These are phyloP conservation scores for Barbarea vulgaris DNA, from an alignment of 345 rosid genomes.

Conservation along the genomic window DNA sequence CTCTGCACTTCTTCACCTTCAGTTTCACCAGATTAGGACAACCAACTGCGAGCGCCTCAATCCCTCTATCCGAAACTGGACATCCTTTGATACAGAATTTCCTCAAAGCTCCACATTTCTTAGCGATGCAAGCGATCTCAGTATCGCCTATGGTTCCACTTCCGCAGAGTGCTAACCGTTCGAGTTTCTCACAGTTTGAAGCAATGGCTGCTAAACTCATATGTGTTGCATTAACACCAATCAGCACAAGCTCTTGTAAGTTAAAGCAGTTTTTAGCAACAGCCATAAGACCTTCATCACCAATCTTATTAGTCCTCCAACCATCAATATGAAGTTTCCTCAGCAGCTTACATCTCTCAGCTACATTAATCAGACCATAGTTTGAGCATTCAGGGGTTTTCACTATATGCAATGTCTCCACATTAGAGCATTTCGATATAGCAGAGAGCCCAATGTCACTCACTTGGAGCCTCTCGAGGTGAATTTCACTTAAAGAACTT, in stretches of 20 bases:
- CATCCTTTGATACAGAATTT: conserved; percentile 93
- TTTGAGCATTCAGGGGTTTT: conserved; percentile 80
- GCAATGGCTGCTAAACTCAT: conserved; percentile 61
- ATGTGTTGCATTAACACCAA: conserved; percentile 80
- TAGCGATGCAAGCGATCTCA: conserved; percentile 74
- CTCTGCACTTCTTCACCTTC: conserved; percentile 86
- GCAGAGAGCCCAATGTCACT: conserved; percentile 72
- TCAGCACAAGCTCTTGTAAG: conserved; percentile 82
- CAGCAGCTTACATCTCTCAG: conserved; percentile 64
- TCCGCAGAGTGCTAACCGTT: conserved; percentile 80
- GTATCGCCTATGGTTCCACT: conserved; percentile 75
- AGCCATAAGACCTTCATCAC: conserved; percentile 79
- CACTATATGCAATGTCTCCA: conserved; percentile 74
- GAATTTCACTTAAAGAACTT: conserved; percentile 56
- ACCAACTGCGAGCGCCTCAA: conserved; percentile 72
- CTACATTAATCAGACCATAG: conserved; percentile 62
- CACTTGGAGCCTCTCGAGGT: conserved; percentile 83
- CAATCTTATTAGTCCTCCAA: conserved; percentile 80
- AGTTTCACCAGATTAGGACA: conserved; percentile 82
- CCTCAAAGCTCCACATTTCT: conserved; percentile 68
- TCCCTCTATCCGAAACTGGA: conserved; percentile 67
- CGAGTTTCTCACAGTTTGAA: conserved; percentile 65
- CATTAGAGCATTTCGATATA: conserved; percentile 58
- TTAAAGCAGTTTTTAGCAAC: conserved; percentile 64
- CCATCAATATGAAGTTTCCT: conserved; percentile 93